These are phyloP conservation scores for Colletotrichum trifolii DNA, from an alignment of 2,329 filamentous ascomycete species.

Conservation along the genomic window DNA sequence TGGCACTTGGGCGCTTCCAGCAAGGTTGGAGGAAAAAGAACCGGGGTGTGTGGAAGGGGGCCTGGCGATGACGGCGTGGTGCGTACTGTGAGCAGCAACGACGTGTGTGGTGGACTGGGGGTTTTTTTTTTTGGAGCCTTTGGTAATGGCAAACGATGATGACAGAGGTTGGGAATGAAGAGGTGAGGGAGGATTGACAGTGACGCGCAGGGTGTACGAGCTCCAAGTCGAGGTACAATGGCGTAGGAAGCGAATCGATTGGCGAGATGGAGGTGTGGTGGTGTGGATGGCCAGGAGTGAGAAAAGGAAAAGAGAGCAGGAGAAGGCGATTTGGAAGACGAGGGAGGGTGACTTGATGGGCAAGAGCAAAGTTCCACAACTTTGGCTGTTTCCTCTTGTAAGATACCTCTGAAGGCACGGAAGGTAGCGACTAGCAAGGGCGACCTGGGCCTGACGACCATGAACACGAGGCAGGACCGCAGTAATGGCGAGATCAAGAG, in stretches of 20 bases:
- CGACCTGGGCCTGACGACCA: no score
- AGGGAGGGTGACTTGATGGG: no score
- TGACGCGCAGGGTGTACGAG: no score
- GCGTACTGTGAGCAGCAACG: conserved; percentile 15
- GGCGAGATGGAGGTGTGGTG: neutral
- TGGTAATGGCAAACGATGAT: conserved; percentile 25
- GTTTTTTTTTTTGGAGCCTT: neutral
- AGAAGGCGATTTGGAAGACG: neutral
- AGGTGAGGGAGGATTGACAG: neutral
- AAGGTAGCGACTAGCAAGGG: no score
- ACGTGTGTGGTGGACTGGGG: neutral
- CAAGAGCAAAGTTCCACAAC: no score
- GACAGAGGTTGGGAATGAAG: conserved; percentile 26
- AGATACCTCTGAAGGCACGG: no score
- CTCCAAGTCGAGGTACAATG: neutral
- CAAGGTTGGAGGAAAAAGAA: conserved; percentile 21
- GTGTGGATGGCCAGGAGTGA: neutral
- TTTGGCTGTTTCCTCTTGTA: no score
- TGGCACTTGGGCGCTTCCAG: conserved; percentile 15
- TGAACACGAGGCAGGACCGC: no score
- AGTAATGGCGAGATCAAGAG: no score
- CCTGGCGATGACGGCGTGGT: conserved; percentile 30
- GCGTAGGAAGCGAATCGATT: neutral
- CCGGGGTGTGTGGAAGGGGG: conserved; percentile 25
- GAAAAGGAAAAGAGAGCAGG: neutral